Evolutionary conservation across 1,284 basidiomycete species (phyloP), one percentile per base, ranked within the genome.

Genomic region (Malassezia nana): DNA sequence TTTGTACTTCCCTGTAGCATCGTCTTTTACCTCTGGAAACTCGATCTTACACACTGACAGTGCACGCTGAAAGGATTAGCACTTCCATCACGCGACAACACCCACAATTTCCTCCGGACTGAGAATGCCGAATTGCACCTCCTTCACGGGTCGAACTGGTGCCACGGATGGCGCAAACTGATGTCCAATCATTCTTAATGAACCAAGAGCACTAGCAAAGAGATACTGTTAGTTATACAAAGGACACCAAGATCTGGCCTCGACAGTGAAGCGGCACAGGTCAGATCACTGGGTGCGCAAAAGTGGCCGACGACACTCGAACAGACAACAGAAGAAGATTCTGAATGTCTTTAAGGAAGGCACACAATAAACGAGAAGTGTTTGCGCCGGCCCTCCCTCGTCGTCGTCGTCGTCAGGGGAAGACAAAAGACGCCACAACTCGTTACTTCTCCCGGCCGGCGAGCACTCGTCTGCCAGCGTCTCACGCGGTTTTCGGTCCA

Each of bases 41-140:
- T 98, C 92, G 72, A 98, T 88, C 80, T 96, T 95, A 65, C 89
- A 90, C 46, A 95, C 90, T 38, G 91, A 94, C 76, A 89, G 88
- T 44, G 89, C 89, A 88, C 94, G 91, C 90, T 67, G 49, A 8
- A 31, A 32, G 40, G 30, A 31, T 56, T 44, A 56, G 54, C 29
- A 56, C 44, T 29, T 32, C 44, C 28, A 35, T 52, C 29, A 38
- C 46, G 20, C 28, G 55, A 18, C 38, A 56, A 58, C 58, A 72
- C 70, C 54, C 63, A 73, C 70, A 75, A 98, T 98, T 81, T 98
- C 94, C 78, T 98, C 94, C n/a, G 94, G 94, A 49, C 90, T 94
- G 72, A 98, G 83, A 66, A 99, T 90, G 73, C 94, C 92, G 79
- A 99, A 99, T 77, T 98, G 94, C 59, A 98, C 92, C 79, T 96